phyloP scores from a whole-genome alignment of 805 yeast genomes.

The Yarrowia keelungensis region DNA sequence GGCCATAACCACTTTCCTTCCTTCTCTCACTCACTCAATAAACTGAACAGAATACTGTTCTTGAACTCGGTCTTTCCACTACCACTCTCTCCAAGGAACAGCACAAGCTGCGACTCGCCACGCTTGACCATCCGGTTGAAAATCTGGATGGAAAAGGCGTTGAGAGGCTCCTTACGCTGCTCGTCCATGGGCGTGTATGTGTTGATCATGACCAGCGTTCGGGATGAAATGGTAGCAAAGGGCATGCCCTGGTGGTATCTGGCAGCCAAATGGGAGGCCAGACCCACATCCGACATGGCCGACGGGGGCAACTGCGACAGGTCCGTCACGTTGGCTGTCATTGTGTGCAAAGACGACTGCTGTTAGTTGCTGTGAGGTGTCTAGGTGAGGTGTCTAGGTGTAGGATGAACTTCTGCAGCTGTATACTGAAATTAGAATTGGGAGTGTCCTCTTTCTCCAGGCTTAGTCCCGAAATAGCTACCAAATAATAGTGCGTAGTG shows the following conservation, averaged over 20 bases:
- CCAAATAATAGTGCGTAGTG: constrained; percentile 1
- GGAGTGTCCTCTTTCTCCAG: background rate
- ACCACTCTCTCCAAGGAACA: constrained; percentile 54
- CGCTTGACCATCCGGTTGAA: constrained; percentile 37
- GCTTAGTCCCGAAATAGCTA: constrained; percentile 27
- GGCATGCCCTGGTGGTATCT: constrained; percentile 54
- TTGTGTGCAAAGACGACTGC: background rate
- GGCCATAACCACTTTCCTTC: background rate
- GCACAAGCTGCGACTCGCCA: constrained; percentile 43
- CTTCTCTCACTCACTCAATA: constrained; percentile 39
- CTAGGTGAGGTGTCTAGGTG: background rate
- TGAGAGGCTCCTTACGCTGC: constrained; percentile 37
- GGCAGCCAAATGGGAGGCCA: constrained; percentile 55
- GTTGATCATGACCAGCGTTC: constrained; percentile 52
- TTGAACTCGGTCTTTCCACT: constrained; percentile 53
- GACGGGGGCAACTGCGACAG: constrained; percentile 51
- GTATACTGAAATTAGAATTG: constrained; percentile 1
- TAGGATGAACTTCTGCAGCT: background rate
- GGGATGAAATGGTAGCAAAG: constrained; percentile 51
- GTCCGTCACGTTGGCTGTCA: constrained; percentile 44
- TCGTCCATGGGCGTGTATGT: constrained; percentile 48
- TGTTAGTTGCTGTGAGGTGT: background rate
- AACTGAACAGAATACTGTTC: constrained; percentile 46
- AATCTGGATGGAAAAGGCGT: constrained; percentile 35
- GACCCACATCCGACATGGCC: constrained; percentile 51